These are phyloP conservation scores for Elymus sibiricus DNA, from an alignment of 176 grass and related monocot species.

Conservation along the genomic window DNA sequence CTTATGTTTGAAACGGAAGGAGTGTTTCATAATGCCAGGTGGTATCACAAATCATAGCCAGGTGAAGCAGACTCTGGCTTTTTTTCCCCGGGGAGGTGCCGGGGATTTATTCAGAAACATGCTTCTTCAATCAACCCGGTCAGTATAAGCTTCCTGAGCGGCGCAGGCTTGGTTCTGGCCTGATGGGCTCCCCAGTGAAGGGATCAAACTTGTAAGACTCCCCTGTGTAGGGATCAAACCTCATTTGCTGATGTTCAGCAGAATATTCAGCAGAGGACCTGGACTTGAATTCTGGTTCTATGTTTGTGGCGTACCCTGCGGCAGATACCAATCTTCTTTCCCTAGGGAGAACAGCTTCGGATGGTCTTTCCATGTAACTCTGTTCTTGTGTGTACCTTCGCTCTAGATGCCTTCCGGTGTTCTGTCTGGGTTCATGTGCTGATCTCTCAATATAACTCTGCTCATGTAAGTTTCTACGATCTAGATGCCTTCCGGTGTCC, in stretches of 20 bases:
- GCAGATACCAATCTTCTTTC: constrained; percentile 34
- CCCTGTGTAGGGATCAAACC: constrained; percentile 85
- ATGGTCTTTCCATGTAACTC: constrained; percentile 25
- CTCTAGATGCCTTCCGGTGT: neutral
- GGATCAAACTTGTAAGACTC: constrained; percentile 85
- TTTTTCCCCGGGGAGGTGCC: neutral
- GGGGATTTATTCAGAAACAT: neutral
- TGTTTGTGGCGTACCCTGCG: constrained; percentile 22
- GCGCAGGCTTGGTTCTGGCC: constrained; percentile 20
- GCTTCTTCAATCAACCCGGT: neutral
- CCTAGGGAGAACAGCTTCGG: constrained; percentile 28
- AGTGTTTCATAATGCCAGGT: neutral
- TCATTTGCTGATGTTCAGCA: constrained; percentile 35
- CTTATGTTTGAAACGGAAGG: neutral
- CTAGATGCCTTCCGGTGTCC: neutral
- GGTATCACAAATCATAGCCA: neutral
- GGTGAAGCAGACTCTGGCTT: neutral
- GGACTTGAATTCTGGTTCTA: constrained; percentile 17
- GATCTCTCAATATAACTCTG: neutral
- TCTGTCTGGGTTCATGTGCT: neutral
- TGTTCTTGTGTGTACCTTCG: constrained; percentile 3
- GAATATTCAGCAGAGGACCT: constrained; percentile 44
- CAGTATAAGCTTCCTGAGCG: constrained; percentile 36
- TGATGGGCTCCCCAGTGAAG: constrained; percentile 68
- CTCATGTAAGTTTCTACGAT: neutral